Conservation (phyloP, 139 green algal genomes). For the Coelastrella sp. region DNA sequence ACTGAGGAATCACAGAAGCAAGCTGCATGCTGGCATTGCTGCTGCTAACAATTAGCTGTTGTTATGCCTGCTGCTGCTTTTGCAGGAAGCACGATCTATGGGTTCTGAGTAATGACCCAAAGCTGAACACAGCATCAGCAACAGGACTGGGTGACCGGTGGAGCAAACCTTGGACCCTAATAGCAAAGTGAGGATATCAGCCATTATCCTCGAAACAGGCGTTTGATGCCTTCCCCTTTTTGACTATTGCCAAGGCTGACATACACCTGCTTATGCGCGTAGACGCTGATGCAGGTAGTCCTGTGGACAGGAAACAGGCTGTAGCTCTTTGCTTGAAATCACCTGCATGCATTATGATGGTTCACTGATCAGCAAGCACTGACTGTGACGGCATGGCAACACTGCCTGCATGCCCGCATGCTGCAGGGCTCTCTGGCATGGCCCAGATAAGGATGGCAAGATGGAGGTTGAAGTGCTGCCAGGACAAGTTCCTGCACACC, state of each 20-base stretch:
- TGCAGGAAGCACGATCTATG: slow-evolving; percentile 76
- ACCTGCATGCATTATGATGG: too few relatives aligned
- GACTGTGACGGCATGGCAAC: too few relatives aligned
- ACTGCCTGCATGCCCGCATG: too few relatives aligned
- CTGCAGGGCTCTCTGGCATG: slow-evolving; percentile 74
- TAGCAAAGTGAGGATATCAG: neutral
- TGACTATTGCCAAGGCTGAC: neutral
- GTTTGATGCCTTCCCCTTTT: neutral
- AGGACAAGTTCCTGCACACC: neutral
- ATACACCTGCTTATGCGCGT: too few relatives aligned
- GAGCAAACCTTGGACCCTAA: neutral
- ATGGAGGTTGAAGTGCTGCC: slow-evolving; percentile 78
- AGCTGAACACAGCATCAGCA: slow-evolving; percentile 14
- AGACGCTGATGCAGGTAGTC: too few relatives aligned
- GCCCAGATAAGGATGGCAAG: slow-evolving; percentile 84
- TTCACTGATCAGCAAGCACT: too few relatives aligned
- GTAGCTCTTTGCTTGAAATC: too few relatives aligned
- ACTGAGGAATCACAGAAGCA: neutral
- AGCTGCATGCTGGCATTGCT: neutral
- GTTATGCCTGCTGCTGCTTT: neutral
- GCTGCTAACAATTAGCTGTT: neutral
- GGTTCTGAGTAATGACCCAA: slow-evolving; percentile 67
- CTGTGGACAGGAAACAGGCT: too few relatives aligned
- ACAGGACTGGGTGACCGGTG: neutral
- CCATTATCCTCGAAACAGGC: neutral